Conservation (phyloP, 768 basidiomycete genomes). For the Albatrellus ellisii region DNA sequence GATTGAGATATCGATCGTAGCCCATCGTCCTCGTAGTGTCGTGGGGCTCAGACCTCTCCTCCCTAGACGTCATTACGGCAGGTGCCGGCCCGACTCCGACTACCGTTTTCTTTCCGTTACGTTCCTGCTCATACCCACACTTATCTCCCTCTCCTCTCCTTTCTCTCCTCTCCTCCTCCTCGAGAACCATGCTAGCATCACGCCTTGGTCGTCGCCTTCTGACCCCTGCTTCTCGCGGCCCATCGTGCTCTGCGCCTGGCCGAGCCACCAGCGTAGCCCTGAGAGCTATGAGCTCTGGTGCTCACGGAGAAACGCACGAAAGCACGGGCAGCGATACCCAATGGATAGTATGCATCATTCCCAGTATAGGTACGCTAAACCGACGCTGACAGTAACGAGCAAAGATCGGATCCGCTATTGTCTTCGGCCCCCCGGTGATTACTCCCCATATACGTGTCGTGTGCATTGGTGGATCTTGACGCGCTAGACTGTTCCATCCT, state of each 20-base stretch:
- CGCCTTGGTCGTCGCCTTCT: constrained; percentile 5
- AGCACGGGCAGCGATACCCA: constrained; percentile 4
- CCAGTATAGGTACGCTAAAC: background rate
- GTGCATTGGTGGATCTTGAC: no score
- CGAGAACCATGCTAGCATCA: constrained; percentile 3
- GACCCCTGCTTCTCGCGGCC: constrained; percentile 3
- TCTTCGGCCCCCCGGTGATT: constrained; percentile 13
- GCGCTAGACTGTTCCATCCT: no score
- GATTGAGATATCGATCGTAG: no score
- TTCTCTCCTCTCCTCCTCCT: background rate
- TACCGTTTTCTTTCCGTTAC: constrained; percentile 27
- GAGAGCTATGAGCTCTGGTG: constrained; percentile 6
- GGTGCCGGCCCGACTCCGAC: constrained; percentile 20
- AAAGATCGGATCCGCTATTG: constrained; percentile 10
- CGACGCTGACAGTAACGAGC: background rate
- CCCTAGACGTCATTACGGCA: background rate
- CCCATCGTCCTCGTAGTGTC: no score
- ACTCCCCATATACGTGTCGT: constrained; percentile 5
- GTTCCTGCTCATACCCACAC: background rate
- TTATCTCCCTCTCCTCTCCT: background rate
- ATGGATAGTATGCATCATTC: constrained; percentile 7
- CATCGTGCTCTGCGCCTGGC: background rate
- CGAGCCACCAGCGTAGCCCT: constrained; percentile 2
- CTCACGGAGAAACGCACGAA: constrained; percentile 6
- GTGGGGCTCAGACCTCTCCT: no score